Conservation (phyloP, 2,329 filamentous ascomycete species). For the Kalaharituber pfeilii region DNA sequence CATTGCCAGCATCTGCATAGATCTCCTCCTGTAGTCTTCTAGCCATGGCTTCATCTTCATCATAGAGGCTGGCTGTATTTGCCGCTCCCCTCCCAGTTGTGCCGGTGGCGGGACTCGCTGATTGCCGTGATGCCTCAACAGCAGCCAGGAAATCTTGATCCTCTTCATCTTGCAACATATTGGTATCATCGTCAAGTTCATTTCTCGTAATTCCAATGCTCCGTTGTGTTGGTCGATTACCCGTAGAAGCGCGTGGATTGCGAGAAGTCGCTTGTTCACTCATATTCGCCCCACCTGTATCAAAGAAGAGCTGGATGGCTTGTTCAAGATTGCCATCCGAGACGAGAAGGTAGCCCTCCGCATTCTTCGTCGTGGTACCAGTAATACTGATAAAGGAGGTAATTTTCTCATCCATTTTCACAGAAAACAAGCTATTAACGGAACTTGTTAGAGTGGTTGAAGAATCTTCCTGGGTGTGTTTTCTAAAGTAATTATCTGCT, state of each 20-base stretch:
- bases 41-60: constrained; percentile 89
- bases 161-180: constrained; percentile 24
- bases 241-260: constrained; percentile 25
- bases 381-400: constrained; percentile 70
- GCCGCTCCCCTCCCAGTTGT: constrained; percentile 23
- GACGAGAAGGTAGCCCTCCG: constrained; percentile 66
- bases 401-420: constrained; percentile 60
- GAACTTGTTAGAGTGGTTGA: no score
- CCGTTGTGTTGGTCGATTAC: constrained; percentile 6
- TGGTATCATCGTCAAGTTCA: constrained; percentile 25
- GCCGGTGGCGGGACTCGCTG: constrained; percentile 4
- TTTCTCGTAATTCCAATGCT: constrained; percentile 27
- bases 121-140: constrained; percentile 6
- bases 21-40: constrained; percentile 81
- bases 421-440: no score
- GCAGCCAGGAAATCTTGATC: constrained; percentile 22
- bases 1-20: constrained; percentile 41
- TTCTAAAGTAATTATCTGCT: no score
- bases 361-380: constrained; percentile 50
- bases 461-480: no score
- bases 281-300: constrained; percentile 56
- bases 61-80: constrained; percentile 36
- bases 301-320: constrained; percentile 78
- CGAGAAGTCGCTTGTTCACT: constrained; percentile 29
- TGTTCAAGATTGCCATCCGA: constrained; percentile 70